These are phyloP conservation scores for Escallonia herrerae DNA, from an alignment of 129 eudicot species.

Conservation along the genomic window DNA sequence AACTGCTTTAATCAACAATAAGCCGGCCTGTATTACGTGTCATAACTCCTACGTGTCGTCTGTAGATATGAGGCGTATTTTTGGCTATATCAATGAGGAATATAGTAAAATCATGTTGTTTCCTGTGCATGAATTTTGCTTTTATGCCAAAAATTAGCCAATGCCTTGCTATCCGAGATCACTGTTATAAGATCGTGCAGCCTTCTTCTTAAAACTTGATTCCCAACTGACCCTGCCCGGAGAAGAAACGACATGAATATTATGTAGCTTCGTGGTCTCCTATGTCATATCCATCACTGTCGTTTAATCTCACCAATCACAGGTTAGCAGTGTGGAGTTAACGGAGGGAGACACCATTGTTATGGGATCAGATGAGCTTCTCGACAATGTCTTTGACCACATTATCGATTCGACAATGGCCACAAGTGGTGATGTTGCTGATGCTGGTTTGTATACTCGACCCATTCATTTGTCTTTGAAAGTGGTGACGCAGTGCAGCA, in stretches of 20 bases:
- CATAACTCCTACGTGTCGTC: no score
- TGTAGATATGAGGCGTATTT: no score
- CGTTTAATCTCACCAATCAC: slow-evolving; percentile 7
- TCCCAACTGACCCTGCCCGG: no score
- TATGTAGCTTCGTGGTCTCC: background rate
- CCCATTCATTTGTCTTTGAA: background rate
- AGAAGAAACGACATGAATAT: no score
- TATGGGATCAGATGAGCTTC: slow-evolving; percentile 97
- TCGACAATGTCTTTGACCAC: slow-evolving; percentile 72
- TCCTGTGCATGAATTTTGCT: no score
- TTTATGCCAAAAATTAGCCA: no score
- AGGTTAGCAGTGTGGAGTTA: slow-evolving; percentile 71
- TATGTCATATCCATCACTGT: background rate
- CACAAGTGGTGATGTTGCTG: slow-evolving; percentile 39
- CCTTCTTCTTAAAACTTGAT: no score
- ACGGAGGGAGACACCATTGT: slow-evolving; percentile 64
- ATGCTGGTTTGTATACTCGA: slow-evolving; percentile 48
- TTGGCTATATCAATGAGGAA: no score
- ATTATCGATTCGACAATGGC: slow-evolving; percentile 57
- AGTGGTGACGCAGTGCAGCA: background rate
- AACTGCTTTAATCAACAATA: no score
- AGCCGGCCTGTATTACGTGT: no score
- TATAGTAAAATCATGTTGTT: background rate
- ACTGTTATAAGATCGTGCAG: no score
- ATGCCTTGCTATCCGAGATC: no score